Conservation (phyloP, 1,139 yeast species). For the Geotrichum restrictum region DNA sequence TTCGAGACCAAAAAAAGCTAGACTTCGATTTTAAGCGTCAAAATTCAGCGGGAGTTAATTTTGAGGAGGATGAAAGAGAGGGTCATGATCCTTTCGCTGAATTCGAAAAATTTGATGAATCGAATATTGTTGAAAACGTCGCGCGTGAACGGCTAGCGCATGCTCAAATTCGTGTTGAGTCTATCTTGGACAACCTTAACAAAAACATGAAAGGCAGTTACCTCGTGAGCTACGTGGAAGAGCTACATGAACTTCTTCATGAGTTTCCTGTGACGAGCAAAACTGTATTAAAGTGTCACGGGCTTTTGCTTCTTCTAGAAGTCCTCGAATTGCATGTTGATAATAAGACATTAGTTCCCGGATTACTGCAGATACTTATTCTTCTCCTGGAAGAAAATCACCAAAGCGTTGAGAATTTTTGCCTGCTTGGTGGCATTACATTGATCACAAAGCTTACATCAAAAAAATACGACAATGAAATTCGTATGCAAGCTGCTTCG, state of each 20-base stretch:
- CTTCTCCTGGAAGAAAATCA: constrained; percentile 41
- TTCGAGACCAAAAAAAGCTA: constrained; percentile 14
- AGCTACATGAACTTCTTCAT: constrained; percentile 7
- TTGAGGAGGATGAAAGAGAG: constrained; percentile 22
- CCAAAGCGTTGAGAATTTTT: constrained; percentile 49
- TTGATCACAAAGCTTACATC: constrained; percentile 46
- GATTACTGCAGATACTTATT: constrained; percentile 45
- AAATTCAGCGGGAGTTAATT: background rate
- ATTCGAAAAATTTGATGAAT: constrained; percentile 26
- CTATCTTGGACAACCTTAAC: constrained; percentile 25
- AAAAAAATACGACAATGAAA: constrained; percentile 39
- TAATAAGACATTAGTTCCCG: constrained; percentile 36
- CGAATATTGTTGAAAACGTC: constrained; percentile 27
- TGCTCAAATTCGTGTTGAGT: constrained; percentile 25
- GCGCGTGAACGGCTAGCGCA: constrained; percentile 31
- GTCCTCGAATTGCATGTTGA: constrained; percentile 39
- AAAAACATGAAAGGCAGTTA: constrained; percentile 14
- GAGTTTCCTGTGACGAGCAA: constrained; percentile 28
- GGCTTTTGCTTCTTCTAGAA: constrained; percentile 49
- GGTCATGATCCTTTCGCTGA: constrained; percentile 34
- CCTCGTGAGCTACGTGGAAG: constrained; percentile 8
- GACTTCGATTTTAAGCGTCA: constrained; percentile 1
- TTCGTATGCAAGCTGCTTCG: constrained; percentile 46
- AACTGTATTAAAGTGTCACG: constrained; percentile 47
- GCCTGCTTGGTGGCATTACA: constrained; percentile 58